Evolutionary conservation across 768 basidiomycete genomes (phyloP).

Genomic region (Astraeus odoratus): DNA sequence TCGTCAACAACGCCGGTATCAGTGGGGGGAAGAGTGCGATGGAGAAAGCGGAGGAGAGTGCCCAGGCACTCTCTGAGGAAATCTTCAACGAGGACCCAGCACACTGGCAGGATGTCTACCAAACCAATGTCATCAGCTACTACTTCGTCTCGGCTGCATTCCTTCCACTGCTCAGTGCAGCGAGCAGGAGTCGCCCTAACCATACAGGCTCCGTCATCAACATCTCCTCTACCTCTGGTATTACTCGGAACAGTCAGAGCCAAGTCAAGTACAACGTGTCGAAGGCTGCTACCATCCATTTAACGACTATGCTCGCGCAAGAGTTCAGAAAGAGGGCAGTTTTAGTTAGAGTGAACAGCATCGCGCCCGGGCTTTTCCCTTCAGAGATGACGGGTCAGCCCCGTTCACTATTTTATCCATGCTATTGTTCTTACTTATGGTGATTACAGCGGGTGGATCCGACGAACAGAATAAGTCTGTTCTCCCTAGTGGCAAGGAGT

Average conservation of each 20-base stretch:
- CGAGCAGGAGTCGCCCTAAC: conserved; percentile 16
- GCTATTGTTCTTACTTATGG: background rate
- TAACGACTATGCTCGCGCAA: conserved; percentile 29
- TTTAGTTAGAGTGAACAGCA: conserved; percentile 30
- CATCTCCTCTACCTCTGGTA: conserved; percentile 36
- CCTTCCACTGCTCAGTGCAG: conserved; percentile 35
- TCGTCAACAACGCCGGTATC: conserved; percentile 71
- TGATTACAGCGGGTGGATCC: conserved; percentile 7
- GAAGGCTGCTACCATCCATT: conserved; percentile 32
- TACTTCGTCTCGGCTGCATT: conserved; percentile 41
- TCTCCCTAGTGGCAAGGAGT: conserved; percentile 21
- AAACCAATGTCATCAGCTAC: conserved; percentile 28
- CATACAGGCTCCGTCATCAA: conserved; percentile 36
- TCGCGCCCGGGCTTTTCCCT: conserved; percentile 32
- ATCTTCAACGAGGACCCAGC: conserved; percentile 22
- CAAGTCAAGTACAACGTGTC: conserved; percentile 41
- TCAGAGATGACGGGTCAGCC: conserved; percentile 26
- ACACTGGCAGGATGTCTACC: conserved; percentile 25
- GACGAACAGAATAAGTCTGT: conserved; percentile 28
- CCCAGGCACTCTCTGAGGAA: conserved; percentile 18
- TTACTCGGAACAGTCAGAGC: conserved; percentile 33
- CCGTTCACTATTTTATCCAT: background rate
- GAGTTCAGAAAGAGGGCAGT: conserved; percentile 26
- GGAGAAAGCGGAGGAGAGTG: conserved; percentile 24
- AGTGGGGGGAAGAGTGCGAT: conserved; percentile 19